Evolutionary conservation across 495 filamentous ascomycete species (phyloP).

Genomic region (Podospora pseudocomata): DNA sequence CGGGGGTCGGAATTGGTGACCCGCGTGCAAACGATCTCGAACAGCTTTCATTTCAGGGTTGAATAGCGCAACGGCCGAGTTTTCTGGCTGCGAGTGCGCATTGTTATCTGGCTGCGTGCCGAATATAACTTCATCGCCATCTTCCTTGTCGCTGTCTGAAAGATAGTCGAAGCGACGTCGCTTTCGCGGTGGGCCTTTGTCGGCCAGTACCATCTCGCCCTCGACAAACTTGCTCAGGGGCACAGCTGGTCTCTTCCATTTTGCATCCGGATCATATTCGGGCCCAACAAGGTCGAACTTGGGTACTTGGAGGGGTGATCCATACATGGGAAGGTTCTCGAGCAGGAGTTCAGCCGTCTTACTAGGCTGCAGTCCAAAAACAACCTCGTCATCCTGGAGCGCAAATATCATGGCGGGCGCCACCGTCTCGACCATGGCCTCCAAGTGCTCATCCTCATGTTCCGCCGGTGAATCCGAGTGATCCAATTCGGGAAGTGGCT

Average conservation of each 20-base stretch:
- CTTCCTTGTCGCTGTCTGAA: conserved; percentile 61
- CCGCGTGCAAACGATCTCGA: conserved; percentile 85
- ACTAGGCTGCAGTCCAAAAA: conserved; percentile 72
- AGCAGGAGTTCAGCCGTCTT: conserved; percentile 76
- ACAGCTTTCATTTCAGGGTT: conserved; percentile 84
- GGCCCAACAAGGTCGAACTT: conserved; percentile 52
- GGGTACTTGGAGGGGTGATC: conserved; percentile 58
- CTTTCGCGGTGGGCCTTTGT: conserved; percentile 66
- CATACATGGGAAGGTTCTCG: conserved; percentile 77
- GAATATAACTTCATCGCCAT: conserved; percentile 47
- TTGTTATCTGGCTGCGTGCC: conserved; percentile 40
- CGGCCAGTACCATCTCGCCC: conserved; percentile 69
- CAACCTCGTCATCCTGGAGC: conserved; percentile 73
- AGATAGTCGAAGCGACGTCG: conserved; percentile 75
- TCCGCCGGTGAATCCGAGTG: conserved; percentile 49
- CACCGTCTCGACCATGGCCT: conserved; percentile 43
- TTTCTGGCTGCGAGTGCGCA: conserved; percentile 58
- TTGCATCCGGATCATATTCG: conserved; percentile 60
- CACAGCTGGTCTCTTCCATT: conserved; percentile 72
- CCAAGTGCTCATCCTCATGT: conserved; percentile 44
- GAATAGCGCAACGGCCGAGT: conserved; percentile 80
- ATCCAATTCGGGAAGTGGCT: conserved; percentile 66
- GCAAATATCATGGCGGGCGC: conserved; percentile 79
- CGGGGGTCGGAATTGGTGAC: conserved; percentile 89
- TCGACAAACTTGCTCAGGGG: conserved; percentile 81